A percentile compares a stretch with the other conserved stretches of the same genome.
These are phyloP conservation scores for Centrapalus pauciflorus DNA, from an alignment of 129 eudicot genomes.

Conservation along the genomic window DNA sequence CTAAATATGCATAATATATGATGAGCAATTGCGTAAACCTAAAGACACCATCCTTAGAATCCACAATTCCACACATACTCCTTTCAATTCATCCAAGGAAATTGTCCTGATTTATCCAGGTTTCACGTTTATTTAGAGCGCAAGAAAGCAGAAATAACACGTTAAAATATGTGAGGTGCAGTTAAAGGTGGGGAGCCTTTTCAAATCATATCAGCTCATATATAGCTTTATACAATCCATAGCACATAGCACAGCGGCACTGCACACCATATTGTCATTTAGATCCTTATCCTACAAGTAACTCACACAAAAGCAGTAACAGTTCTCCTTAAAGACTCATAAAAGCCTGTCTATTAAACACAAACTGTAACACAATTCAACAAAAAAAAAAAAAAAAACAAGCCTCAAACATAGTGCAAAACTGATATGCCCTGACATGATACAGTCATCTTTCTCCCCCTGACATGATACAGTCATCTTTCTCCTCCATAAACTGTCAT, in stretches of 20 bases:
- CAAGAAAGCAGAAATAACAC: background rate
- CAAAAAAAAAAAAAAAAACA: background rate
- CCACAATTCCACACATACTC: background rate
- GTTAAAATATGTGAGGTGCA: background rate
- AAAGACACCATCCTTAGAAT: background rate
- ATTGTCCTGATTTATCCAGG: background rate
- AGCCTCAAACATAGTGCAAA: background rate
- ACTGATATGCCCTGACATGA: too few species aligned
- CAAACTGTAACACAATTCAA: background rate
- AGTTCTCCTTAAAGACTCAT: background rate
- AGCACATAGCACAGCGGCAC: background rate
- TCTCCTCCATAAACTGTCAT: background rate
- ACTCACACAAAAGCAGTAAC: background rate
- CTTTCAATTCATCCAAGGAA: background rate
- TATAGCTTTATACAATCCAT: background rate
- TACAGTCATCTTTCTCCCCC: too few species aligned
- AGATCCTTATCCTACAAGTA: background rate
- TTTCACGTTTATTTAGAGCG: background rate
- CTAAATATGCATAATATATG: background rate
- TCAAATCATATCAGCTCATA: background rate
- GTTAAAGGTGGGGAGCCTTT: too few species aligned
- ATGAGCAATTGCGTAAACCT: background rate
- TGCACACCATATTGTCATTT: background rate
- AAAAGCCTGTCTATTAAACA: background rate
- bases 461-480: background rate